Evolutionary conservation across 176 grass and related monocot species (phyloP).

Genomic region (Carex cristatella): DNA sequence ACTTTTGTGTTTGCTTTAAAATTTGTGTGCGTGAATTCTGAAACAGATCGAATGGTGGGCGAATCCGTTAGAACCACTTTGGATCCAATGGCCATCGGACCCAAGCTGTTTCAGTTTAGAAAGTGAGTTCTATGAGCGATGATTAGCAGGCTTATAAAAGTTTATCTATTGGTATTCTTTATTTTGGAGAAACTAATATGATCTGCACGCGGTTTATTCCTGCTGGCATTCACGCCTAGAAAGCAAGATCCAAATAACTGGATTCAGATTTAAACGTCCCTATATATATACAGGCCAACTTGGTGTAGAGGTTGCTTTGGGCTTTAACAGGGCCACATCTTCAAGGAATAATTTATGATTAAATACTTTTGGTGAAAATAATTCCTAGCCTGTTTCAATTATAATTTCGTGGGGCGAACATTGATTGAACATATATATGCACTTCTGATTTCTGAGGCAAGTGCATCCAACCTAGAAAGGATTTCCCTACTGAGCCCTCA

Average conservation of each 20-base stretch:
- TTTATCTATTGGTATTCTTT: too few relatives aligned
- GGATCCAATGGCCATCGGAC: too few relatives aligned
- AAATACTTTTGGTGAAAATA: neutral
- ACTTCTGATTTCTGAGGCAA: neutral
- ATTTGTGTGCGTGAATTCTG: too few relatives aligned
- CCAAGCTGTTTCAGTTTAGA: too few relatives aligned
- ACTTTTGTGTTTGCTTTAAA: too few relatives aligned
- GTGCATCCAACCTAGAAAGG: neutral
- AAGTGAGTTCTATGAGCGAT: too few relatives aligned
- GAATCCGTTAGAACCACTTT: too few relatives aligned
- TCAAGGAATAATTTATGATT: neutral
- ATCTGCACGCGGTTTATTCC: neutral
- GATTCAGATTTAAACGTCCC: neutral
- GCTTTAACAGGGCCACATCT: neutral
- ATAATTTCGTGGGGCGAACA: neutral
- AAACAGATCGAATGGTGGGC: too few relatives aligned
- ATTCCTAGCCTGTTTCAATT: neutral
- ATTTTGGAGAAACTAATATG: neutral
- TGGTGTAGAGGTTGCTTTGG: neutral
- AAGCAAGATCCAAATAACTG: neutral
- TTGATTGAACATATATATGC: neutral
- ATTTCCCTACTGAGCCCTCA: neutral
- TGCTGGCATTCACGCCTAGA: neutral
- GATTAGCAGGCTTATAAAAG: too few relatives aligned
- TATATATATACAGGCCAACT: neutral